Evolutionary conservation across 805 yeast species (phyloP), one percentile per base, ranked within the genome.

Genomic region (Cyberlindnera mycetangii): DNA sequence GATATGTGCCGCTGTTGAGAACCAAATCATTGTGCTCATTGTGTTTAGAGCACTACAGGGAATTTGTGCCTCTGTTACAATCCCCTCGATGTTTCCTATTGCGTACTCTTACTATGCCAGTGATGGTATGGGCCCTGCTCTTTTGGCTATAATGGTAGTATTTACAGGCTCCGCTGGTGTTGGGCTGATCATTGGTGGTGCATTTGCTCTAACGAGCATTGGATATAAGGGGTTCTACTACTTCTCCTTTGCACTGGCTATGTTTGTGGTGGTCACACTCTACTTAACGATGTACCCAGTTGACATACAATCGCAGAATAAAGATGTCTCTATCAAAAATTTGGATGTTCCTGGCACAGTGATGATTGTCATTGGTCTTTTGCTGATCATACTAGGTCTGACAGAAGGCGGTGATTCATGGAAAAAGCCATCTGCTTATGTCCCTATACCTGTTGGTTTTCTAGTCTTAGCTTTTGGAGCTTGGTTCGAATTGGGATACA

Each of bases 1-100:
- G 17, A 48, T 71, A 4, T 51, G 61, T 49, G 76, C 73, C 1
- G 54, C 60, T 5, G 64, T 71, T 39, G 60, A 61, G 14, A 57
- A 65, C 16, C 58, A 37, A 5, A 49, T 58, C 40, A 65, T 59
- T 35, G 70, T 61, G 1, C 53, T 72, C 32, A 66, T 71, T 41
- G 64, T 72, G 0, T 65, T 73, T 44, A 58, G 77, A 48, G 74
- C 75, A 3, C 42, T 73, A 1, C 77, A 72, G 51, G 77, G 77
- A 15, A 53, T 71, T 6, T 64, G 68, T 16, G 77, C 68, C 6
- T 67, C 77, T 2, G 62, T 67, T 3, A 44, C 67, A 14, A 56
- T 74, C 14, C 78, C 77, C 2, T 54, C 65, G 5, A 53, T 67
- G 10, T 65, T 59, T 42, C 67, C 69, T 0, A 45, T 68, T 10